Evolutionary conservation across 208 protist genomes (phyloP), one percentile per base, ranked within the genome.

Genomic region (Leishmania mexicana): DNA sequence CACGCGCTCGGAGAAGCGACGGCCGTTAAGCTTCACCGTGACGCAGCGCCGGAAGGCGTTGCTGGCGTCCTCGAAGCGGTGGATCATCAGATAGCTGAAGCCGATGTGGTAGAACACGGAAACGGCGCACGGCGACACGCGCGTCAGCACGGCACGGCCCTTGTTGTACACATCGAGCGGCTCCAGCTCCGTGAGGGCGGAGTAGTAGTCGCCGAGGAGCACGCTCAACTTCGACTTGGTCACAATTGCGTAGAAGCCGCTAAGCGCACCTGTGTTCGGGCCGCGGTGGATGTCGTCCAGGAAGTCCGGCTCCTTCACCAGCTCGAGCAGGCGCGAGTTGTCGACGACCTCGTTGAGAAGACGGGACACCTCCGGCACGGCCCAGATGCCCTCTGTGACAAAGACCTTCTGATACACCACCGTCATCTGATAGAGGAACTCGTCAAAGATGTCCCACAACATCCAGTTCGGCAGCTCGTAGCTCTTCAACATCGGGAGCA

Each of bases 1-100:
- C 64, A 98, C 88, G 40, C 92, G 91, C 81, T 98, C 92, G 15
- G 93, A 92, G 87, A 96, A 98, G 75, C 90, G 92, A 72, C 93
- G 90, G 82, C 86, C 92, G 67, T 80, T 87, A 24, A 92, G 83
- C 85, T 96, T 96, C 47, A 88, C 86, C 31, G 84, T 85, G 64
- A 95, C 62, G 81, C 92, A 96, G 75, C 90, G 86, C 78, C 91
- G 94, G 78, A 98, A 96, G 81, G 86, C 85, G 71, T 92, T 92
- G 85, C 89, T 93, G 76, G 95, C 93, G 81, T 98, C 95, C 57
- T 93, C 91, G 85, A 96, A 98, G 84, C 95, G 95, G 80, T 91
- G 93, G 76, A 98, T 89, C 95, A 96, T 98, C 31, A 98, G 88
- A 84, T 98, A 98, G 86, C 93, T 93, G 89, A 98, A 96, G 71